Evolutionary conservation across 805 yeast genomes (phyloP).

Genomic region (Kregervanrija pseudodelftensis): DNA sequence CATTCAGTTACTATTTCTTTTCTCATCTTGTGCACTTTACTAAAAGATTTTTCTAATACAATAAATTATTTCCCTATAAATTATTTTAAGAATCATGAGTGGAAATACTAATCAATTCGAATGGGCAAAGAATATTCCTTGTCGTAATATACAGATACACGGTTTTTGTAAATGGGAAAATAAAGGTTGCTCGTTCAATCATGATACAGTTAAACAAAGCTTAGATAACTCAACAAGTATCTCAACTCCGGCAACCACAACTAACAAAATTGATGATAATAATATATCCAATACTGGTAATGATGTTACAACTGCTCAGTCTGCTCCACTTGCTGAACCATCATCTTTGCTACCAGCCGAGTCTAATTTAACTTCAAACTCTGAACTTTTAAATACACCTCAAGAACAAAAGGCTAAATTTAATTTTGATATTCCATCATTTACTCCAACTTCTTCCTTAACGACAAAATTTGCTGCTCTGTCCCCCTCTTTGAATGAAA

Average conservation of each 20-base stretch:
- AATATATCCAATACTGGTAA: neutral
- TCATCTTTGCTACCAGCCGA: conserved; percentile 9
- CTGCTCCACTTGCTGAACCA: conserved; percentile 8
- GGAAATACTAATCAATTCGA: conserved; percentile 31
- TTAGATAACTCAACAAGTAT: conserved; percentile 12
- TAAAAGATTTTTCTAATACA: neutral
- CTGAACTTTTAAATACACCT: conserved; percentile 2
- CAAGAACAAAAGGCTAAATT: conserved; percentile 27
- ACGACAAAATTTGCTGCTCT: conserved; percentile 35
- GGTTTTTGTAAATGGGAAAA: conserved; percentile 85
- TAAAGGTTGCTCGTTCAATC: conserved; percentile 81
- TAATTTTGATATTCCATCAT: conserved; percentile 49
- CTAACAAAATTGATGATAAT: neutral
- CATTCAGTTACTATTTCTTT: no score
- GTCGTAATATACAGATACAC: conserved; percentile 77
- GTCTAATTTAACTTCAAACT: neutral
- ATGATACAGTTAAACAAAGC: conserved; percentile 32
- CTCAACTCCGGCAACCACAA: conserved; percentile 2
- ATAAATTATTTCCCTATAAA: neutral
- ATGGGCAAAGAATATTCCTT: conserved; percentile 67
- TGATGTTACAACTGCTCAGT: conserved; percentile 1
- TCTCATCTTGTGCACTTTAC: no score
- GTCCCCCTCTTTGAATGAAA: conserved; percentile 42
- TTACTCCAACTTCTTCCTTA: conserved; percentile 35
- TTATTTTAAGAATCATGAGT: conserved; percentile 1